phyloP scores from a whole-genome alignment of 192 early-diverging fungal species.

The Gamsiella multidivaricata region DNA sequence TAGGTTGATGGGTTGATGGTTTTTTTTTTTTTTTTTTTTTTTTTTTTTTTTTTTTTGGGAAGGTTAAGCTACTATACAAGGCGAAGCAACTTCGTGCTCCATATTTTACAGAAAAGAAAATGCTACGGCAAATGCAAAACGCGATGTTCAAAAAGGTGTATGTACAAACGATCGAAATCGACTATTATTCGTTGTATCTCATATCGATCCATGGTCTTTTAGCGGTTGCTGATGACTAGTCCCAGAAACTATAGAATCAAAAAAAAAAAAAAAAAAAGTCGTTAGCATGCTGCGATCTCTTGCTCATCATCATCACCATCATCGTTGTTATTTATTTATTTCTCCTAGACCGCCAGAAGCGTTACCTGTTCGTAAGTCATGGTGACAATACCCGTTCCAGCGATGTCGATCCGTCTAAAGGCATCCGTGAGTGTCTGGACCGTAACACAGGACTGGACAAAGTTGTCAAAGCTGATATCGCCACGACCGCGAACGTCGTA shows the following conservation, averaged over 20 bases:
- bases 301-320: too few species aligned
- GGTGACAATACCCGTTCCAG: conserved; percentile 67
- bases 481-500: conserved; percentile 64
- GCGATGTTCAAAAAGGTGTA: too few species aligned
- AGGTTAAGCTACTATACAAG: too few species aligned
- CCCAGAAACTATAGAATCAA: conserved; percentile 35
- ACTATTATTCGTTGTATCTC: too few species aligned
- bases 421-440: conserved; percentile 70
- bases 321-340: neutral
- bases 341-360: neutral
- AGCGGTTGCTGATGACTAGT: conserved; percentile 43
- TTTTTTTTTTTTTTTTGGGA: neutral
- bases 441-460: conserved; percentile 71
- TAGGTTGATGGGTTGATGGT: too few species aligned
- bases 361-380: conserved; percentile 69
- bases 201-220: too few species aligned
- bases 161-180: too few species aligned
- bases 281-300: too few species aligned
- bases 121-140: too few species aligned
- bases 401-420: conserved; percentile 66
- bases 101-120: too few species aligned
- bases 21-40: too few species aligned
- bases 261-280: neutral
- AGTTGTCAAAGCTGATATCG: conserved; percentile 52
- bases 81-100: too few species aligned